Evolutionary conservation across 768 basidiomycete species (phyloP).

Genomic region (Naganishia randhawae): DNA sequence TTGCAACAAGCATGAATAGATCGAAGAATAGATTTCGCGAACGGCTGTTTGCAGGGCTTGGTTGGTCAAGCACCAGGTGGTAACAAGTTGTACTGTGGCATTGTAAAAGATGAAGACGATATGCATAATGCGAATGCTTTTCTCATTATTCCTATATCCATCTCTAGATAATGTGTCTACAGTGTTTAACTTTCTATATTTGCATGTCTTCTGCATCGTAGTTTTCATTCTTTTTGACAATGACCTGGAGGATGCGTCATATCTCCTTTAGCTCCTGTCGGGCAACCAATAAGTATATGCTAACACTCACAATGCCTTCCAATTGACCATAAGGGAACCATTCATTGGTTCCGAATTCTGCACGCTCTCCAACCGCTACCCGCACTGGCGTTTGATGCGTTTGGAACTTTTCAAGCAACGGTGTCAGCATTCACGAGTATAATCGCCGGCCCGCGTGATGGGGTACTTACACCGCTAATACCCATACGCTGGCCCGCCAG

Average conservation of each 20-base stretch:
- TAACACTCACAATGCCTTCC: slow-evolving; percentile 26
- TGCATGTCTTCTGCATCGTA: slow-evolving; percentile 49
- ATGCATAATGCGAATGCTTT: slow-evolving; percentile 7
- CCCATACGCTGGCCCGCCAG: slow-evolving; percentile 86
- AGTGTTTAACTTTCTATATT: neutral
- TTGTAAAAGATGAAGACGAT: too few relatives aligned
- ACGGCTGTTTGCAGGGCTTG: neutral
- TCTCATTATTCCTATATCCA: slow-evolving; percentile 4
- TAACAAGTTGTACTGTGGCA: too few relatives aligned
- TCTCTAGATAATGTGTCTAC: neutral
- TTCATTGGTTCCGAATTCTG: slow-evolving; percentile 95
- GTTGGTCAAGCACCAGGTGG: neutral
- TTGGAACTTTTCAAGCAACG: slow-evolving; percentile 62
- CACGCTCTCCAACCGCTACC: slow-evolving; percentile 86
- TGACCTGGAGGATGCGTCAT: slow-evolving; percentile 21
- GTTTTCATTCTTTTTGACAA: slow-evolving; percentile 51
- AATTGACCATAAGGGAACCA: slow-evolving; percentile 83
- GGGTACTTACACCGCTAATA: slow-evolving; percentile 49
- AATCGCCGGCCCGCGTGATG: neutral
- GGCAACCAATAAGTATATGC: neutral
- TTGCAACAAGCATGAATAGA: neutral
- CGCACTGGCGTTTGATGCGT: slow-evolving; percentile 96
- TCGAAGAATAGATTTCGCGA: neutral
- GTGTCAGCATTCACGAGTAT: neutral
- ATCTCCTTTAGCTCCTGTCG: neutral